Evolutionary conservation across 768 basidiomycete species (phyloP), one percentile per base, ranked within the genome.

Genomic region (Leucocoprinus sp.): DNA sequence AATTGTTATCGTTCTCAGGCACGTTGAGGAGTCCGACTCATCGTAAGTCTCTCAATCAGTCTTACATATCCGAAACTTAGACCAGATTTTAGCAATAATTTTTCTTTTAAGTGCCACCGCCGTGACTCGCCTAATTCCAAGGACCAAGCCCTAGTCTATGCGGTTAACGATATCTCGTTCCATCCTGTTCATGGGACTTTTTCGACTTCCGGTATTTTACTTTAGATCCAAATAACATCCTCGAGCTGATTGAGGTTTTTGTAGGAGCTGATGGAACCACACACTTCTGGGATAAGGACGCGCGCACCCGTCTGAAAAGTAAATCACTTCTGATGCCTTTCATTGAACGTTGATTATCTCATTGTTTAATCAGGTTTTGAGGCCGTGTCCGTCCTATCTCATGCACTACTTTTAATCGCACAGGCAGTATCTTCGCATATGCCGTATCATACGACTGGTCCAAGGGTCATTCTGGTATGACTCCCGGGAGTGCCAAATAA

Each of bases 221-320:
- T n/a, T n/a, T 17, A 19, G 5, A 11, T 55, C 41, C 62, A 44
- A 53, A 42, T 58, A 58, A 52, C 53, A 21, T 11, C 21, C 22
- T 15, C 14, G 21, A 8, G 26, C 15, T 11, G 11, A 26, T 5
- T 19, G 37, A 14, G 28, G 48, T 31, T 18, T 14, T 37, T 6
- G 42, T 42, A 85, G 84, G 85, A 8, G 74, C 84, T 34, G 90
- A 93, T 53, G 90, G 90, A 15, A 84, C 84, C 2, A 82, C 93
- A 60, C 85, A 90, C 72, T 89, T 86, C 63, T 95, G 92, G 92
- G 92, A 96, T 64, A 93, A 92, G 65, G 86, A 93, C 54, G 82
- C 86, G 6, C 83, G 92, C 48, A 91, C 86, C 5, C 82, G 93
- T 31, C 75, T 97, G 67, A 96, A 93, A 68, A 81, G 91, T 93